Percentiles rank a stretch among this genome's conserved stretches.
Evolutionary conservation across 768 basidiomycete genomes (phyloP).

Genomic region (Candolleomyces aberdarensis): DNA sequence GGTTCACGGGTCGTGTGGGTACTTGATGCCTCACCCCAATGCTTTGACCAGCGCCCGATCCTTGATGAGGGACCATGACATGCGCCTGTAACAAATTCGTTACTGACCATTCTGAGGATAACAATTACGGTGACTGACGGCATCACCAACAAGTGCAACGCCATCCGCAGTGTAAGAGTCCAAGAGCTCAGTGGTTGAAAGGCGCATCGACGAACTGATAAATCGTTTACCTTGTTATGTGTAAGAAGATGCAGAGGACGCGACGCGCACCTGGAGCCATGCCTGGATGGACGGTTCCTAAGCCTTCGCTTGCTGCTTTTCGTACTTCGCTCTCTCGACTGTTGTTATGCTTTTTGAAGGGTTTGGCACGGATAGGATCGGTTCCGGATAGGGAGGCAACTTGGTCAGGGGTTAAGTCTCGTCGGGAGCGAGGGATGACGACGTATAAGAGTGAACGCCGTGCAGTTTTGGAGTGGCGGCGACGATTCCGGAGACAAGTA

Average conservation of each 20-base stretch:
- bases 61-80: slow-evolving; percentile 46
- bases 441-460: slow-evolving; percentile 79
- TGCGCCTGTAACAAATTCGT: slow-evolving; percentile 28
- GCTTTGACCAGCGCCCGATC: slow-evolving; percentile 47
- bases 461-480: slow-evolving; percentile 55
- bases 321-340: no score
- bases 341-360: slow-evolving; percentile 87
- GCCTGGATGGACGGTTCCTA: slow-evolving; percentile 28
- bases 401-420: slow-evolving; percentile 86
- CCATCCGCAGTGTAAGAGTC: slow-evolving; percentile 15
- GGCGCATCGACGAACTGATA: slow-evolving; percentile 17
- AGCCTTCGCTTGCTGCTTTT: slow-evolving; percentile 66
- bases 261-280: slow-evolving; percentile 11
- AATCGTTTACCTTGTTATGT: not conserved
- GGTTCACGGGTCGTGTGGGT: slow-evolving; percentile 23
- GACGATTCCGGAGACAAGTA: slow-evolving; percentile 72
- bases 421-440: slow-evolving; percentile 74
- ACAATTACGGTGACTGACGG: slow-evolving; percentile 12
- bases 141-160: slow-evolving; percentile 21
- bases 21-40: slow-evolving; percentile 32
- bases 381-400: slow-evolving; percentile 71
- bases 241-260: not conserved
- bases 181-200: slow-evolving; percentile 15
- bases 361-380: slow-evolving; percentile 60
- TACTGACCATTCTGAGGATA: not conserved